Percentiles rank a stretch among this genome's conserved stretches.
These are phyloP conservation scores for Ehretia macrophylla DNA, from an alignment of 257 asterid species.

Conservation along the genomic window DNA sequence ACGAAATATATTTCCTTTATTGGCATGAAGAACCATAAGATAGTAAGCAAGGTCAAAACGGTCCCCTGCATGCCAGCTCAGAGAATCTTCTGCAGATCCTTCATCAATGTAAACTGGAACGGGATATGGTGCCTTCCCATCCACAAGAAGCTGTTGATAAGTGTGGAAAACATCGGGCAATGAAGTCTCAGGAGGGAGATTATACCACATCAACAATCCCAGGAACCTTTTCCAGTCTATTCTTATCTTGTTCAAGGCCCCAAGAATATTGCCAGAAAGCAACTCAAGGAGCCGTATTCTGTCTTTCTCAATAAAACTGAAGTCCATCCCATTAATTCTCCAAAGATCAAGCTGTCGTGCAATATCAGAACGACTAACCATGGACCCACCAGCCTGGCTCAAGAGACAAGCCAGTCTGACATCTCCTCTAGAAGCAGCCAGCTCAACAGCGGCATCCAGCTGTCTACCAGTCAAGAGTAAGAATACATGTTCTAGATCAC, in stretches of 20 bases:
- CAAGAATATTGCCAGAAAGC: conserved; percentile 86
- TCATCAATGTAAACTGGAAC: conserved; percentile 94
- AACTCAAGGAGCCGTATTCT: conserved; percentile 80
- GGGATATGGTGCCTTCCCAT: conserved; percentile 86
- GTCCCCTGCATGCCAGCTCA: conserved; percentile 41
- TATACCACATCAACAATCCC: conserved; percentile 96
- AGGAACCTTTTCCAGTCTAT: conserved; percentile 97
- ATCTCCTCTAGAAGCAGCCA: conserved; percentile 95
- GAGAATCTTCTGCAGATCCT: conserved; percentile 53
- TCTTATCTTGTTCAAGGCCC: conserved; percentile 56
- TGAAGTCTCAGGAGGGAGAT: conserved; percentile 80
- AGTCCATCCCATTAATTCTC: conserved; percentile 92
- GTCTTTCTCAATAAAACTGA: conserved; percentile 72
- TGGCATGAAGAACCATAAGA: conserved; percentile 96
- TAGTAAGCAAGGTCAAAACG: conserved; percentile 84
- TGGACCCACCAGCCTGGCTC: conserved; percentile 92
- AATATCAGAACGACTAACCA: conserved; percentile 57
- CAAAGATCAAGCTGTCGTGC: conserved; percentile 77
- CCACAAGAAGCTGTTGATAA: conserved; percentile 78
- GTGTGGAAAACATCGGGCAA: conserved; percentile 65
- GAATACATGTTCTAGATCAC: conserved; percentile 76
- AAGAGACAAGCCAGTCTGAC: conserved; percentile 89
- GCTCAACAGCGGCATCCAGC: conserved; percentile 82
- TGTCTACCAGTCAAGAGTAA: conserved; percentile 92
- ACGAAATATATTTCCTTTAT: conserved; percentile 65